A percentile compares a stretch with the other conserved stretches of the same genome.
Conservation (phyloP, 1,139 yeast genomes). For the Saccharomyces hybrid region DNA sequence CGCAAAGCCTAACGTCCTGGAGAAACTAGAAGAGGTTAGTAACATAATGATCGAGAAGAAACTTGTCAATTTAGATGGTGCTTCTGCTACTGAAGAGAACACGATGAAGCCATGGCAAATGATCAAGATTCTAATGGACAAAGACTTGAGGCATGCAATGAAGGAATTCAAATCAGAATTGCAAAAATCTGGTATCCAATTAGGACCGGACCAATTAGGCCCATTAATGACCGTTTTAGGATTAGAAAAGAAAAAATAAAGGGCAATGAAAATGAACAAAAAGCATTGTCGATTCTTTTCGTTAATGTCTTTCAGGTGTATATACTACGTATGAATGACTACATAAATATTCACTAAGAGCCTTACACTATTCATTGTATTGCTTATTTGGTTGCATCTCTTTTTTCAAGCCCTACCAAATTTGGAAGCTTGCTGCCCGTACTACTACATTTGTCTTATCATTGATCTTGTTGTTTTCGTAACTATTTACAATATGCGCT, state of each 20-base stretch:
- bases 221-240: slow-evolving; percentile 27
- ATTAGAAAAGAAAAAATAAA: slow-evolving; percentile 15
- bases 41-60: slow-evolving; percentile 19
- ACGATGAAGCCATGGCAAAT: slow-evolving; percentile 21
- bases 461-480: neutral
- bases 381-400: neutral
- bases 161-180: slow-evolving; percentile 20
- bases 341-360: neutral
- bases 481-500: neutral
- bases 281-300: neutral
- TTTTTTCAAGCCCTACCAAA: neutral
- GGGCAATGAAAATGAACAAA: slow-evolving; percentile 1
- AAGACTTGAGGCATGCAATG: slow-evolving; percentile 24
- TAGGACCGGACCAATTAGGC: slow-evolving; percentile 25
- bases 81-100: slow-evolving; percentile 9
- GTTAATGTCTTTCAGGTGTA: neutral
- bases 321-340: neutral
- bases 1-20: slow-evolving; percentile 18
- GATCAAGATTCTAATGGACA: slow-evolving; percentile 24
- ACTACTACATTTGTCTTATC: neutral
- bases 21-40: slow-evolving; percentile 17
- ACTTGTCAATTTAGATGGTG: slow-evolving; percentile 15
- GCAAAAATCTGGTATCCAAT: slow-evolving; percentile 20
- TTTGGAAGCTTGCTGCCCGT: neutral
- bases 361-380: neutral